These are phyloP conservation scores for Zygosaccharomyces bailii DNA, from an alignment of 805 yeast species.

Conservation along the genomic window DNA sequence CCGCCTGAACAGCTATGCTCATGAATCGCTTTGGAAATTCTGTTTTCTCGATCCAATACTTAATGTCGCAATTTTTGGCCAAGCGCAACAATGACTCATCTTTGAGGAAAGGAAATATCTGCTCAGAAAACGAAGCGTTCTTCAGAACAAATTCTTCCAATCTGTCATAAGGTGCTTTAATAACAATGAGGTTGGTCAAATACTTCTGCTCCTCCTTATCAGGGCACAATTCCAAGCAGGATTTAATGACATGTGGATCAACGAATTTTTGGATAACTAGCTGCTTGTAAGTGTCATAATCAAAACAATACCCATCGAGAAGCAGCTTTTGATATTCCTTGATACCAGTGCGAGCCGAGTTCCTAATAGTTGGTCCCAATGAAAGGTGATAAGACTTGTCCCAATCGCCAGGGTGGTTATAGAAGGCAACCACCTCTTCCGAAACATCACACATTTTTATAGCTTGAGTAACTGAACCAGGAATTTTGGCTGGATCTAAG, in stretches of 20 bases:
- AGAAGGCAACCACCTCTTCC: conserved; percentile 25
- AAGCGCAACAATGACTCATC: conserved; percentile 28
- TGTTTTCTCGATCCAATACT: conserved; percentile 18
- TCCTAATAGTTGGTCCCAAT: conserved; percentile 28
- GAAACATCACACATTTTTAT: conserved; percentile 25
- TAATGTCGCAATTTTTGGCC: conserved; percentile 16
- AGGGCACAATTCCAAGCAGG: conserved; percentile 19
- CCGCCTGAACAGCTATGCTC: conserved; percentile 31
- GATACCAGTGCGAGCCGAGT: conserved; percentile 25
- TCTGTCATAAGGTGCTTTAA: conserved; percentile 11
- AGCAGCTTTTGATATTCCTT: conserved; percentile 28
- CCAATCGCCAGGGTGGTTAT: conserved; percentile 35
- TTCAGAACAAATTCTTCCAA: conserved; percentile 18
- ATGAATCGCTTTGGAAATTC: conserved; percentile 31
- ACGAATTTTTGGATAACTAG: conserved; percentile 22
- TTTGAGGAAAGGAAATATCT: conserved; percentile 23
- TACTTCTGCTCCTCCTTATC: conserved; percentile 21
- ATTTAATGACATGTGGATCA: conserved; percentile 20
- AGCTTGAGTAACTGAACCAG: conserved; percentile 31
- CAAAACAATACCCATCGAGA: conserved; percentile 31
- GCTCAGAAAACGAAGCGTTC: conserved; percentile 17
- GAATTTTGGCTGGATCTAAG: conserved; percentile 26
- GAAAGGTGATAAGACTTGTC: conserved; percentile 34
- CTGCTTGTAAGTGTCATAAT: conserved; percentile 33
- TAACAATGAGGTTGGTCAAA: conserved; percentile 23